Percentiles rank a stretch among this genome's conserved stretches.
These are phyloP conservation scores for Phascolomyces articulosus DNA, from an alignment of 371 early-diverging fungal genomes.

Conservation along the genomic window DNA sequence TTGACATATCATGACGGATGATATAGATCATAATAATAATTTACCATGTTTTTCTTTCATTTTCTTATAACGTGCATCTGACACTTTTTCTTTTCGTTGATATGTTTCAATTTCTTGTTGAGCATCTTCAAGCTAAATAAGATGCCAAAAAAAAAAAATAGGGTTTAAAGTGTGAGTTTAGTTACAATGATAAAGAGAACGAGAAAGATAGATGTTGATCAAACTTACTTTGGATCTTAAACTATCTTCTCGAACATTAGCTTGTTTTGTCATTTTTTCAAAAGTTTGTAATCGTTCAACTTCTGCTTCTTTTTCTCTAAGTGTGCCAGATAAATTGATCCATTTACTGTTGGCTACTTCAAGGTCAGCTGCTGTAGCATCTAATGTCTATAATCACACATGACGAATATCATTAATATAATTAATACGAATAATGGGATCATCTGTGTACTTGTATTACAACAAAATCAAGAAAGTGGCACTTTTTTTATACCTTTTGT, in stretches of 20 bases:
- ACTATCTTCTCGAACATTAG: constrained; percentile 32
- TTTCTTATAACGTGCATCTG: constrained; percentile 32
- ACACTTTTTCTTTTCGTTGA: constrained; percentile 41
- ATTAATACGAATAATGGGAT: too few relatives aligned
- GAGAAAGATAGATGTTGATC: neutral
- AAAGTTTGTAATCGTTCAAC: constrained; percentile 30
- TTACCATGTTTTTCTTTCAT: constrained; percentile 13
- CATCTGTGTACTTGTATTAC: too few relatives aligned
- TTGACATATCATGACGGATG: too few relatives aligned
- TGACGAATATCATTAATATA: too few relatives aligned
- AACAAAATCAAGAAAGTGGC: too few relatives aligned
- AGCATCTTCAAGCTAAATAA: constrained; percentile 36
- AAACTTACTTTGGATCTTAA: constrained; percentile 29
- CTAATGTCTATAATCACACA: constrained; percentile 24
- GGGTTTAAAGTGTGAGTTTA: too few relatives aligned
- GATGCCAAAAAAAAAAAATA: too few relatives aligned
- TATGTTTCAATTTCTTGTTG: constrained; percentile 39
- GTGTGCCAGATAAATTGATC: constrained; percentile 23
- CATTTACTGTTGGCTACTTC: constrained; percentile 31
- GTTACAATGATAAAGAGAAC: too few relatives aligned
- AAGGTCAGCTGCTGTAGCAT: constrained; percentile 33
- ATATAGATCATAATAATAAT: too few relatives aligned
- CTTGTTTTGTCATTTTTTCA: constrained; percentile 29
- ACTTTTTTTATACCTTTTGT: constrained; percentile 29
- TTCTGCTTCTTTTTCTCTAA: constrained; percentile 25